Percentiles rank a stretch among this genome's conserved stretches.
phyloP scores from a whole-genome alignment of 2,329 filamentous ascomycete genomes.

The Phialophora expanda region DNA sequence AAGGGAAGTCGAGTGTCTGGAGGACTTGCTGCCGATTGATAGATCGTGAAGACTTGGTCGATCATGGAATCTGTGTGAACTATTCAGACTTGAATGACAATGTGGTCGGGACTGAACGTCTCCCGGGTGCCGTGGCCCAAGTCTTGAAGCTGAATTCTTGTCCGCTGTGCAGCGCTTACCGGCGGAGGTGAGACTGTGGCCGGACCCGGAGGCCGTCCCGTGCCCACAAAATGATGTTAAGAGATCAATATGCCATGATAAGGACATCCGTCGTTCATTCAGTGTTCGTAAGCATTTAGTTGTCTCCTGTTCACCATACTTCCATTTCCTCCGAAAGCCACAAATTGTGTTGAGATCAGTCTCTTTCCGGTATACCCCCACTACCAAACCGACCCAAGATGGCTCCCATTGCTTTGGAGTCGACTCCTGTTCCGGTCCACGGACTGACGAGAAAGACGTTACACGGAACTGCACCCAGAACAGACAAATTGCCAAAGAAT shows the following conservation, averaged over 20 bases:
- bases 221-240: background rate
- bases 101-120: background rate
- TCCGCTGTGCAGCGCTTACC: background rate
- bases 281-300: background rate
- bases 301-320: background rate
- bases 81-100: too few relatives aligned
- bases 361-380: background rate
- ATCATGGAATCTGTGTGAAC: background rate
- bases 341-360: background rate
- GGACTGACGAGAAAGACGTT: constrained; percentile 16
- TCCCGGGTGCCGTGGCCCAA: background rate
- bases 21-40: background rate
- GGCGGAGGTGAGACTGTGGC: background rate
- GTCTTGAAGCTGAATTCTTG: background rate
- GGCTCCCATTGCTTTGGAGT: constrained; percentile 33
- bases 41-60: background rate
- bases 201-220: background rate
- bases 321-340: background rate
- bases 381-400: constrained; percentile 15
- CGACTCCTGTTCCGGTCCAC: constrained; percentile 26
- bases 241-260: background rate
- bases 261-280: background rate
- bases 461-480: constrained; percentile 10
- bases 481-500: constrained; percentile 22
- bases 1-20: background rate